Percentiles rank a stretch among this genome's conserved stretches.
These are phyloP conservation scores for Pythium monospermum DNA, from an alignment of 352 stramenopile genomes.

Conservation along the genomic window DNA sequence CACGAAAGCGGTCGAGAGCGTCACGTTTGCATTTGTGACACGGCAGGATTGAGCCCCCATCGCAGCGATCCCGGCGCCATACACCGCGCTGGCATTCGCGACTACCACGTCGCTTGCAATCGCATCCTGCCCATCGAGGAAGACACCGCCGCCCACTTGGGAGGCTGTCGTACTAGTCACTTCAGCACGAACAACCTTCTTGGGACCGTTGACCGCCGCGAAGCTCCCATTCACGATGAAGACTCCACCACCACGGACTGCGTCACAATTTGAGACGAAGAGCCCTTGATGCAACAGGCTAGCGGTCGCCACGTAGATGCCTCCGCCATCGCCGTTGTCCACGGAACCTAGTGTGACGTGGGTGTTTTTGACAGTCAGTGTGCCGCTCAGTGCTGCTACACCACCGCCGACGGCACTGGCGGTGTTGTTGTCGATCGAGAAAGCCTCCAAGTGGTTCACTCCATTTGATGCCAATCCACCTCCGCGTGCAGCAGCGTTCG, in stretches of 20 bases:
- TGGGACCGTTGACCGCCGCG: background rate
- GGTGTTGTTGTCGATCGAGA: background rate
- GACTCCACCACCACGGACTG: constrained; percentile 3
- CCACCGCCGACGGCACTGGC: constrained; percentile 10
- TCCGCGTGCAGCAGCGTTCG: constrained; percentile 5
- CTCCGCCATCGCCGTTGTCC: constrained; percentile 3
- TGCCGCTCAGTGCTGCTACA: constrained; percentile 2
- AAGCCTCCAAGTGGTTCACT: background rate
- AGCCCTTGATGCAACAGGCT: constrained; percentile 5
- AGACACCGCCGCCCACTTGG: constrained; percentile 3
- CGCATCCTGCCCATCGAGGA: constrained; percentile 3
- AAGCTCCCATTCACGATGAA: background rate
- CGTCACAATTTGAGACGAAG: background rate
- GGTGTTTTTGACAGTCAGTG: constrained; percentile 2
- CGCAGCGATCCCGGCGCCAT: constrained; percentile 8
- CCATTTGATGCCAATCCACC: constrained; percentile 3
- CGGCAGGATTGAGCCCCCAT: background rate
- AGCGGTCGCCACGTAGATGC: constrained; percentile 8
- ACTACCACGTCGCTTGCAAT: constrained; percentile 7
- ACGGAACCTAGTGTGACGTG: background rate
- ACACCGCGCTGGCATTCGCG: background rate
- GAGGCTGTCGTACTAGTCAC: background rate
- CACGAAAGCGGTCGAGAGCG: background rate
- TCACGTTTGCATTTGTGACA: constrained; percentile 5
- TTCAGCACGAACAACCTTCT: background rate